Evolutionary conservation across 208 protist species (phyloP).

Genomic region (Acanthamoeba royreba): DNA sequence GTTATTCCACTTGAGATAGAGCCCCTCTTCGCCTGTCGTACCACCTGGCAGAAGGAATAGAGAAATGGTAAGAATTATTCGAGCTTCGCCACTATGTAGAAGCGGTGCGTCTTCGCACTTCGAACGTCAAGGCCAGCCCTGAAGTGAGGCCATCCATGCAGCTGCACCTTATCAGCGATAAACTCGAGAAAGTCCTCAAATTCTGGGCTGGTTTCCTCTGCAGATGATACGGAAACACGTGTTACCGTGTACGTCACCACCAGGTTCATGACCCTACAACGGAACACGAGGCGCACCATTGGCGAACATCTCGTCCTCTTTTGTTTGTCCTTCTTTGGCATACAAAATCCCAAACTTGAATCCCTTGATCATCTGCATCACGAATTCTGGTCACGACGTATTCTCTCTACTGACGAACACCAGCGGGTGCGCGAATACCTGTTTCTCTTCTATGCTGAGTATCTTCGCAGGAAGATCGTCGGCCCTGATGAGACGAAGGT

Average conservation of each 20-base stretch:
- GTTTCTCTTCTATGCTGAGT: conserved; percentile 21
- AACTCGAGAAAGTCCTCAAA: conserved; percentile 72
- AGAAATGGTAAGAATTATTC: neutral
- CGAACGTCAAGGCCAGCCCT: conserved; percentile 60
- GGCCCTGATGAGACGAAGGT: neutral
- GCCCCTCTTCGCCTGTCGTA: conserved; percentile 52
- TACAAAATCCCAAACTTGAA: conserved; percentile 53
- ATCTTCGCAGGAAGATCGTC: neutral
- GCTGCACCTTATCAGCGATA: conserved; percentile 59
- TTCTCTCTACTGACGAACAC: neutral
- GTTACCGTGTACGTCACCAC: neutral
- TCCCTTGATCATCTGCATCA: conserved; percentile 21
- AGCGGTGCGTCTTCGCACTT: neutral
- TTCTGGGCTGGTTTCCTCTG: conserved; percentile 57
- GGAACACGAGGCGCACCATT: neutral
- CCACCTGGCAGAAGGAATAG: conserved; percentile 25
- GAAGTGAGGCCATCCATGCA: conserved; percentile 65
- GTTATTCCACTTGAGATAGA: conserved; percentile 64
- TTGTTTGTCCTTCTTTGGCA: conserved; percentile 19
- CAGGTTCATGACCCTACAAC: neutral
- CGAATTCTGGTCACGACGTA: too few relatives aligned
- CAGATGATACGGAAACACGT: neutral
- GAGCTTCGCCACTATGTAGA: neutral
- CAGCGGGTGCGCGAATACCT: neutral
- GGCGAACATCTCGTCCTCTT: conserved; percentile 54